A percentile compares a stretch with the other conserved stretches of the same genome.
Evolutionary conservation across 257 asterid genomes (phyloP).

Genomic region (Capsicum chinense): DNA sequence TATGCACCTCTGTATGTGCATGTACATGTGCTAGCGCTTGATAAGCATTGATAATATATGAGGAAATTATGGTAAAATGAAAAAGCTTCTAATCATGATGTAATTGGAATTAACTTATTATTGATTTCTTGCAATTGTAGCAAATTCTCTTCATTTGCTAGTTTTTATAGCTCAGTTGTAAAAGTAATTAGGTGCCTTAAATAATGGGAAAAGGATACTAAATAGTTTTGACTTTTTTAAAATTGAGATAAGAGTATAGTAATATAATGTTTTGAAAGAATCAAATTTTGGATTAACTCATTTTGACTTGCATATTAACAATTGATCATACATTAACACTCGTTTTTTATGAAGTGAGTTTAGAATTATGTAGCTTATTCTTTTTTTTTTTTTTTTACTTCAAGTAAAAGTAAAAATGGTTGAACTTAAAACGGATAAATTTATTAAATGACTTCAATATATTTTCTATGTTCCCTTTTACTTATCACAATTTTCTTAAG

Average conservation of each 20-base stretch:
- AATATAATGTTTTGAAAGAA: neutral
- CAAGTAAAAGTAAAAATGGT: too few species aligned
- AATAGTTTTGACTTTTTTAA: neutral
- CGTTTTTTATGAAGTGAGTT: too few species aligned
- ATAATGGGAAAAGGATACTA: neutral
- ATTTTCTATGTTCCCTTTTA: too few species aligned
- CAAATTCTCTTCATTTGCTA: too few species aligned
- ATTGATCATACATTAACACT: neutral
- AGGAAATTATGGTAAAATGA: too few species aligned
- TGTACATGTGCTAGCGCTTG: too few species aligned
- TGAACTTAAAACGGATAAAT: neutral
- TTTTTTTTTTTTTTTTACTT: too few species aligned
- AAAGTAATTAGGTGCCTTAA: neutral
- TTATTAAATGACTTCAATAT: too few species aligned
- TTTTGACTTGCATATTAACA: neutral
- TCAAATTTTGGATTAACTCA: neutral
- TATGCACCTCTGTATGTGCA: neutral
- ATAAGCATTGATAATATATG: too few species aligned
- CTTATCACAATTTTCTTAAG: too few species aligned
- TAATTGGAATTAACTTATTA: neutral
- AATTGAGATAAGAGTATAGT: neutral
- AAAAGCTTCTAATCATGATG: neutral
- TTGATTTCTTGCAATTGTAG: neutral
- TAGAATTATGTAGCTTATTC: too few species aligned
- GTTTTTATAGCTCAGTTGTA: too few species aligned